Conservation (phyloP, 2,329 filamentous ascomycete genomes). For the Colletotrichum destructivum region DNA sequence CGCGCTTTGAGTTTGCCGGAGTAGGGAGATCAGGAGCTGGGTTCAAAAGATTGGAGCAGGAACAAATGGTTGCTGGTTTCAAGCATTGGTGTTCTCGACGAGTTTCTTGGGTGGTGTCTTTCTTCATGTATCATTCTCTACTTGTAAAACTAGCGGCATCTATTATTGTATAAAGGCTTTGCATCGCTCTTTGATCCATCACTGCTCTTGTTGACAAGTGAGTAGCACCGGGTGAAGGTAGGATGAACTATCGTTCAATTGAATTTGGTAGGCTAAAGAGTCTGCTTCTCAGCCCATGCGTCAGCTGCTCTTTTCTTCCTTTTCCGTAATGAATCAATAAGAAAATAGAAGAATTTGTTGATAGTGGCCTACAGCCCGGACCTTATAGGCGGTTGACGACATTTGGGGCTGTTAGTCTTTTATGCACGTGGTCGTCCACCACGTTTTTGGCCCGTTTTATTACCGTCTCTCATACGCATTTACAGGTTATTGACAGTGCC, state of each 20-base stretch:
- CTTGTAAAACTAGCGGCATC: constrained; percentile 17
- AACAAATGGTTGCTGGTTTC: constrained; percentile 24
- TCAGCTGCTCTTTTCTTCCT: too few relatives aligned
- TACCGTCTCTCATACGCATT: too few relatives aligned
- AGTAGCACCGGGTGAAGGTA: too few relatives aligned
- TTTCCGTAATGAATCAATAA: fast-evolving
- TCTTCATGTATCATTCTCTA: background rate
- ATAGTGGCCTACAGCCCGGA: background rate
- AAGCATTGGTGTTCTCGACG: constrained; percentile 10
- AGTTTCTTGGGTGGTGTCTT: background rate
- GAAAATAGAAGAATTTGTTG: too few relatives aligned
- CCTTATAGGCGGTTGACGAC: too few relatives aligned
- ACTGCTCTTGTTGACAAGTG: too few relatives aligned
- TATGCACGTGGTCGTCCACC: too few relatives aligned
- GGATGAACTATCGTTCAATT: too few relatives aligned
- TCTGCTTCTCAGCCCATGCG: background rate
- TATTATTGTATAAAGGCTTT: constrained; percentile 14
- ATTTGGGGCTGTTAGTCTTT: background rate
- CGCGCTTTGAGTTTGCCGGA: background rate
- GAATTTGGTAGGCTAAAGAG: too few relatives aligned
- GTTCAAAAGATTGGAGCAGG: too few relatives aligned
- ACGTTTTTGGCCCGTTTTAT: too few relatives aligned
- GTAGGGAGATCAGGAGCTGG: background rate
- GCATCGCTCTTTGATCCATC: background rate
- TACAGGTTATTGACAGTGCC: too few relatives aligned